phyloP scores from a whole-genome alignment of 768 basidiomycete genomes.

The Boletus sp. region DNA sequence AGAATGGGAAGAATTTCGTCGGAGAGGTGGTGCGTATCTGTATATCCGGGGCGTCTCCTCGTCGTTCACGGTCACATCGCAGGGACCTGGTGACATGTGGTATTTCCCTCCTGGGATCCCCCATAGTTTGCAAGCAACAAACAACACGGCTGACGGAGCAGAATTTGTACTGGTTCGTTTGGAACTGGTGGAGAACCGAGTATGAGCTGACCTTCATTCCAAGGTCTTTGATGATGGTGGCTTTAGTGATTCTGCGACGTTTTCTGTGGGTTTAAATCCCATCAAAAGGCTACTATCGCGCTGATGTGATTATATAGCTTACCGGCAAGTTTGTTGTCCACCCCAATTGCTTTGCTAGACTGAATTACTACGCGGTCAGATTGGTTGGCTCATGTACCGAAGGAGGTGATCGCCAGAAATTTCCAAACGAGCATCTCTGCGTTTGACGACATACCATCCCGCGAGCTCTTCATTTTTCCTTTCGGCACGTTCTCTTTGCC shows the following conservation, averaged over 20 bases:
- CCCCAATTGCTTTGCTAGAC: not conserved
- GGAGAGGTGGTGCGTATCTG: slow-evolving; percentile 41
- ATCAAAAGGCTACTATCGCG: not conserved
- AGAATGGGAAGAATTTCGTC: slow-evolving; percentile 45
- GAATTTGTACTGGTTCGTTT: slow-evolving; percentile 45
- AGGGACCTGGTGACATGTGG: slow-evolving; percentile 47
- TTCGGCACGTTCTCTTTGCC: slow-evolving; percentile 22
- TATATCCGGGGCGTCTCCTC: not conserved
- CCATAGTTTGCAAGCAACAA: slow-evolving; percentile 50
- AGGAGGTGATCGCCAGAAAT: slow-evolving; percentile 56
- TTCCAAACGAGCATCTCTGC: slow-evolving; percentile 44
- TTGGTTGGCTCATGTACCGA: slow-evolving; percentile 59
- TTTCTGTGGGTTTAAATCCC: slow-evolving; percentile 27
- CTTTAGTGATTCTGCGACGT: slow-evolving; percentile 53
- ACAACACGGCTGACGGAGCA: slow-evolving; percentile 38
- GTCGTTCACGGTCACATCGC: slow-evolving; percentile 15
- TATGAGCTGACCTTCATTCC: not conserved
- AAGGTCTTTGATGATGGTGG: slow-evolving; percentile 32
- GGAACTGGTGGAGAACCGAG: not conserved
- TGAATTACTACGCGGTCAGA: slow-evolving; percentile 29
- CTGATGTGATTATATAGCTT: slow-evolving; percentile 2
- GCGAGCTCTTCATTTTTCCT: slow-evolving; percentile 52
- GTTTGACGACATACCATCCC: slow-evolving; percentile 50
- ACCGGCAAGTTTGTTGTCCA: slow-evolving; percentile 24
- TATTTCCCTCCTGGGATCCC: slow-evolving; percentile 54